Percentiles rank a stretch among this genome's conserved stretches.
These are phyloP conservation scores for Penicillium nucicola DNA, from an alignment of 495 filamentous ascomycete species.

Conservation along the genomic window DNA sequence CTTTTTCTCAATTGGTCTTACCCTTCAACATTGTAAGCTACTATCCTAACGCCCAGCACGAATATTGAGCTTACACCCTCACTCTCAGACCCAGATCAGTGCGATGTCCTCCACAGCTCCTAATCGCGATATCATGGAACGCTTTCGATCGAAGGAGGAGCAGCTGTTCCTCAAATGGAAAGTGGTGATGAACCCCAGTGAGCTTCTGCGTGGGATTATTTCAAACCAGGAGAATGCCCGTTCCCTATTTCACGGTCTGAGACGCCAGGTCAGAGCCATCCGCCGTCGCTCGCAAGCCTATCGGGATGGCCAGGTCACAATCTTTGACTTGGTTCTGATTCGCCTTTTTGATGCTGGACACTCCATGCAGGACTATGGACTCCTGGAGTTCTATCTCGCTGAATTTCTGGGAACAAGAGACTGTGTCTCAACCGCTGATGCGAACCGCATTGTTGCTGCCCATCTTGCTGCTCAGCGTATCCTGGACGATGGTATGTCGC, in stretches of 20 bases:
- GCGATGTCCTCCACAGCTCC: neutral
- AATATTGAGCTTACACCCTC: too few species aligned
- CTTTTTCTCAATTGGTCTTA: too few species aligned
- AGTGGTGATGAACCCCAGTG: conserved; percentile 12
- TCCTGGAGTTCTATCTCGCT: conserved; percentile 37
- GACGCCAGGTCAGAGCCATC: conserved; percentile 30
- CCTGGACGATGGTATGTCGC: conserved; percentile 4
- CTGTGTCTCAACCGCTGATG: neutral
- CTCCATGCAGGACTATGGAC: conserved; percentile 21
- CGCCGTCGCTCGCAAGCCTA: conserved; percentile 31
- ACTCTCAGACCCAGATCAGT: too few species aligned
- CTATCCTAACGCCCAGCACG: too few species aligned
- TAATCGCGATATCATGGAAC: neutral
- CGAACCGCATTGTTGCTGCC: conserved; percentile 2
- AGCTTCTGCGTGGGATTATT: conserved; percentile 22
- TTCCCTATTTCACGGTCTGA: conserved; percentile 25
- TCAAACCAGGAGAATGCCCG: conserved; percentile 9
- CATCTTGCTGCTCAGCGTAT: conserved; percentile 7
- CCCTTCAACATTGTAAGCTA: too few species aligned
- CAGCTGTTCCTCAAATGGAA: conserved; percentile 24
- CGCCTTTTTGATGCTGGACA: conserved; percentile 28
- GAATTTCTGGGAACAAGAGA: conserved; percentile 35
- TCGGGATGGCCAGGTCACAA: conserved; percentile 38
- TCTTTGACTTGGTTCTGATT: conserved; percentile 39
- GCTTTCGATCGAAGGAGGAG: conserved; percentile 4